Evolutionary conservation across 129 eudicot species (phyloP), one percentile per base, ranked within the genome.

Genomic region (Arctium minus): DNA sequence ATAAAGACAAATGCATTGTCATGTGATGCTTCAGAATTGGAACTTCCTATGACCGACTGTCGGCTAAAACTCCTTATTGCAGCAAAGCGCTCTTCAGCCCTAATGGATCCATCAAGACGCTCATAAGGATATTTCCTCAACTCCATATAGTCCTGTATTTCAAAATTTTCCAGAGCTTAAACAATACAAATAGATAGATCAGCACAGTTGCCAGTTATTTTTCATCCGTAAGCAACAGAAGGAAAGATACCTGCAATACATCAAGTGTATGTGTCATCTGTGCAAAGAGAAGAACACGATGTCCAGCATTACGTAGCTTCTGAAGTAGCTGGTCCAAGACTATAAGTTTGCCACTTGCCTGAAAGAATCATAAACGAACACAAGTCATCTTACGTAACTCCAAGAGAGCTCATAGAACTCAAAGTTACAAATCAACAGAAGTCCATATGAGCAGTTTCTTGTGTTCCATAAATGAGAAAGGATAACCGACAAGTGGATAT

Each of bases 221-320:
- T 35, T 35, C 36, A 65, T 79, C 36, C 29, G 42, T 18, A 35
- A 56, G 53, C 38, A 60, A 12, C 30, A 72, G 32, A 46, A 40
- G 65, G 8, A 36, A 70, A 37, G 77, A n/a, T 50, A 93, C 99
- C 99, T 96, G 99, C 73, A 96, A 85, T 75, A 96, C 83, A 80
- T 96, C 99, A 82, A 96, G 98, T 46, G 99, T 93, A 70, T 91
- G 94, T 81, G 99, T 96, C 99, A 96, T 96, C 83, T 96, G 99
- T 36, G 99, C 97, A 89, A 96, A 96, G 76, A 96, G 72, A 72
- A 96, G 99, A 86, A 96, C 97, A 73, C 97, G 97, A 75, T 96
- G 97, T 73, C 97, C 97, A 86, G 92, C 86, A 56, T 39, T 88
- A 70, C 81, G 91, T 79, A 96, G 94, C 86, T 90, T 96, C 68